Conservation (phyloP, 345 rosid genomes). For the Rhizophora apiculata region DNA sequence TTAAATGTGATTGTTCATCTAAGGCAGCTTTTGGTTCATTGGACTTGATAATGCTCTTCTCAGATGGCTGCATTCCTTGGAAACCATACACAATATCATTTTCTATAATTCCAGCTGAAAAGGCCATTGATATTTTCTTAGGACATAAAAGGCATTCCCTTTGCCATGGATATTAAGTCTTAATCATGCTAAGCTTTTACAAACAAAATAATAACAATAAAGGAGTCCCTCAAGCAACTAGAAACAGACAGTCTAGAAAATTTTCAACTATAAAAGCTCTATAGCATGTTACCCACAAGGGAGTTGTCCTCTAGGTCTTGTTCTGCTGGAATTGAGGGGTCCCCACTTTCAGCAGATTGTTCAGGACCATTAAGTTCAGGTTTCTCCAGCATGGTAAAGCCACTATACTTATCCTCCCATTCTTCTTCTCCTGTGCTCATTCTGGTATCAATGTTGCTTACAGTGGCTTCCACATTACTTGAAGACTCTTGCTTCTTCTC, state of each 20-base stretch:
- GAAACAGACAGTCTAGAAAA: background rate
- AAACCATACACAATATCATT: slow-evolving; percentile 25
- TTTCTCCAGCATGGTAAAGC: slow-evolving; percentile 52
- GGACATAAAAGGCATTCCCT: background rate
- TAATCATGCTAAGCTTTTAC: background rate
- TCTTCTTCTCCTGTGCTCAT: slow-evolving; percentile 25
- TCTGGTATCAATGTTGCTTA: slow-evolving; percentile 11
- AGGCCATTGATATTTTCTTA: background rate
- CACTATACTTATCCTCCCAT: slow-evolving; percentile 27
- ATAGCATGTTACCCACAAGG: slow-evolving; percentile 30
- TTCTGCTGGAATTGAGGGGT: slow-evolving; percentile 11
- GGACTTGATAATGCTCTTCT: slow-evolving; percentile 24
- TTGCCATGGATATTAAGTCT: background rate
- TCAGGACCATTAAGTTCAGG: slow-evolving; percentile 29
- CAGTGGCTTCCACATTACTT: slow-evolving; percentile 7
- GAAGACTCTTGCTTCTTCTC: slow-evolving; percentile 28
- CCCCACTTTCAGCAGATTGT: slow-evolving; percentile 17
- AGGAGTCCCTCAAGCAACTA: background rate
- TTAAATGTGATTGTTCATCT: slow-evolving; percentile 26
- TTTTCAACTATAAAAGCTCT: background rate
- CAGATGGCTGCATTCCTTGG: slow-evolving; percentile 59
- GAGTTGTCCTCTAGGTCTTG: slow-evolving; percentile 18
- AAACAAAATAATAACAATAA: background rate
- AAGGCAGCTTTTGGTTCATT: slow-evolving; percentile 26
- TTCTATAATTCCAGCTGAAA: slow-evolving; percentile 9